Conservation (phyloP, 306 rosid genomes). For the Quercus variabilis region DNA sequence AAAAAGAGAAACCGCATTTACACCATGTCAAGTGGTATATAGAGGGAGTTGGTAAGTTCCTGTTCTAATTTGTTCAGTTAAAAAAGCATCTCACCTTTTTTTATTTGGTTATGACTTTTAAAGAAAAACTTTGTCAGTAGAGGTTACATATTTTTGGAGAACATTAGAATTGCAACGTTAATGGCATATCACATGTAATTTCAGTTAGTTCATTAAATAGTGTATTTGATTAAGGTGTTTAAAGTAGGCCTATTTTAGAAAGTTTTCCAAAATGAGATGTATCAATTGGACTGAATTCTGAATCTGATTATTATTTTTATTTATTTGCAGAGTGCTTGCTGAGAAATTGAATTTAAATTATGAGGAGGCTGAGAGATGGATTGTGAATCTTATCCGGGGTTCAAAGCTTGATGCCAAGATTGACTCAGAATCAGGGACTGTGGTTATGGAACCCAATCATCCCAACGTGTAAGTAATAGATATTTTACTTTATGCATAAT, state of each 20-base stretch:
- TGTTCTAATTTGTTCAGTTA: too few species aligned
- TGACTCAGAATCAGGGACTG: slow-evolving; percentile 67
- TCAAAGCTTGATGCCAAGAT: slow-evolving; percentile 93
- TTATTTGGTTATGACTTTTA: too few species aligned
- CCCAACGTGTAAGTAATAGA: slow-evolving; percentile 76
- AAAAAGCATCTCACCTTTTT: too few species aligned
- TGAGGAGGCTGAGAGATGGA: slow-evolving; percentile 97
- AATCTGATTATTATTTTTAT: background rate
- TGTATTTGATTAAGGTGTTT: background rate
- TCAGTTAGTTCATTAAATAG: background rate
- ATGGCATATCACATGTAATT: background rate
- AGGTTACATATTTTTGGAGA: background rate
- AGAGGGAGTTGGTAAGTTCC: too few species aligned
- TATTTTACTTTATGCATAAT: background rate
- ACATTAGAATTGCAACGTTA: background rate
- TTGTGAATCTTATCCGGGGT: slow-evolving; percentile 70
- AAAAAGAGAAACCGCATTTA: too few species aligned
- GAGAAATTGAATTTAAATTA: slow-evolving; percentile 85
- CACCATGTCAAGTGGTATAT: too few species aligned
- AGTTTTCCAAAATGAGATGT: background rate
- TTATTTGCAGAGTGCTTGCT: slow-evolving; percentile 74
- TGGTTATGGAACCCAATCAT: slow-evolving; percentile 77
- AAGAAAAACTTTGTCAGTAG: background rate
- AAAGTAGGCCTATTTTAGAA: background rate
- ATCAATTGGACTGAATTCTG: background rate